Evolutionary conservation across 2,329 filamentous ascomycete genomes (phyloP).

Genomic region (Sporothrix brasiliensis): DNA sequence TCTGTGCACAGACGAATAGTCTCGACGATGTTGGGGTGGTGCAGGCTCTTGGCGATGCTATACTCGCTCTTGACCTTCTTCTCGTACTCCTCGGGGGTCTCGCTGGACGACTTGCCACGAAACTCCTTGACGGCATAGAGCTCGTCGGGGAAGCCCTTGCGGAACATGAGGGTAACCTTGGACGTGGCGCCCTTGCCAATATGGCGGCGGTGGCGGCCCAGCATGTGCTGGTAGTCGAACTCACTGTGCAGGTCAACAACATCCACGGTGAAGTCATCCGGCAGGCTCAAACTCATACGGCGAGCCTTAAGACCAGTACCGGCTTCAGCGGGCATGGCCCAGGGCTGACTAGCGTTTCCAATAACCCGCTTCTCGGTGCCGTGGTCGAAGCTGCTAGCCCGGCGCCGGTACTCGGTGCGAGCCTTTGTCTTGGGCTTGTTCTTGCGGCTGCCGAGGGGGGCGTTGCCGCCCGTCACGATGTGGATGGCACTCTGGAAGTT

Average conservation of each 20-base stretch:
- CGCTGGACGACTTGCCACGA: conserved; percentile 68
- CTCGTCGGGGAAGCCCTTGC: conserved; percentile 66
- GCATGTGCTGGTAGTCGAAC: conserved; percentile 69
- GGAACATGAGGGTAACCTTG: conserved; percentile 77
- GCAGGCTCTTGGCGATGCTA: conserved; percentile 80
- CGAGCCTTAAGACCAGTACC: conserved; percentile 77
- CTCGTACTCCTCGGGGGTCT: conserved; percentile 74
- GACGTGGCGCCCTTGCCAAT: conserved; percentile 82
- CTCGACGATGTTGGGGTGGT: conserved; percentile 86
- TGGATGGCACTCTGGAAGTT: conserved; percentile 53
- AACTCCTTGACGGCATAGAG: conserved; percentile 89
- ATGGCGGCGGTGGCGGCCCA: conserved; percentile 73
- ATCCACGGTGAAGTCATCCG: conserved; percentile 74
- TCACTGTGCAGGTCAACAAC: conserved; percentile 69
- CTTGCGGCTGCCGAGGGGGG: conserved; percentile 33
- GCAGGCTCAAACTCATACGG: conserved; percentile 73
- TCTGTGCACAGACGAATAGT: conserved; percentile 76
- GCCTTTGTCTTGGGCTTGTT: conserved; percentile 36
- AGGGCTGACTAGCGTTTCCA: conserved; percentile 45
- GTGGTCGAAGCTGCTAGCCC: conserved; percentile 57
- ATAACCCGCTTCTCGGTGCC: conserved; percentile 38
- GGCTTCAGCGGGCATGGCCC: conserved; percentile 65
- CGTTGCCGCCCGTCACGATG: conserved; percentile 45
- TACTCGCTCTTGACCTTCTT: conserved; percentile 92
- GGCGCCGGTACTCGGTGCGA: conserved; percentile 37